These are phyloP conservation scores for Pichia sp. DNA, from an alignment of 1,139 yeast genomes.

Conservation along the genomic window DNA sequence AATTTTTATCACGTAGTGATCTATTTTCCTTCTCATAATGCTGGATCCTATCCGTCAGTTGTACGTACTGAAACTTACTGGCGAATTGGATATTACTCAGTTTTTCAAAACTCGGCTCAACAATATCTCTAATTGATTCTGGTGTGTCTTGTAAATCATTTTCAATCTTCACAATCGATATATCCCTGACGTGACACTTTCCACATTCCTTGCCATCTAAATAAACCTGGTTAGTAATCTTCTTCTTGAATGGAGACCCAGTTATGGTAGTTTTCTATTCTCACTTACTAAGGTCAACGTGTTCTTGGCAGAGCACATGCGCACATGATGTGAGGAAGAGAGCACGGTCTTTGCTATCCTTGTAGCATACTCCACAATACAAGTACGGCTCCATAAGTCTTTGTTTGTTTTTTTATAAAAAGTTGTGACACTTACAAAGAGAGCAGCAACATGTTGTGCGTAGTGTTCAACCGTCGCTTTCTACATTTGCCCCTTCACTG, in stretches of 20 bases:
- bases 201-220: conserved; percentile 6
- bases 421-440: no score
- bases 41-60: conserved; percentile 3
- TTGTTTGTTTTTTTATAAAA: no score
- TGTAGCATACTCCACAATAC: conserved; percentile 8
- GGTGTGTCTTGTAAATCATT: conserved; percentile 3
- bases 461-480: no score
- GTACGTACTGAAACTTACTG: conserved; percentile 7
- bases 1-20: conserved; percentile 4
- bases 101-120: conserved; percentile 8
- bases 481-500: no score
- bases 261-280: background rate
- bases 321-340: conserved; percentile 9
- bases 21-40: conserved; percentile 1
- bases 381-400: conserved; percentile 4
- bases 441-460: no score
- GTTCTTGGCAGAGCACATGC: conserved; percentile 7
- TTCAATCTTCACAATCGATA: conserved; percentile 8
- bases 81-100: conserved; percentile 7
- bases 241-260: background rate
- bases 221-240: no score
- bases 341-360: background rate
- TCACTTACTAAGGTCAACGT: no score
- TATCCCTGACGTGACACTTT: conserved; percentile 4
- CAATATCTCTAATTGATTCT: conserved; percentile 4